Evolutionary conservation across 192 early-diverging fungal genomes (phyloP).

Genomic region (Funneliformis geosporum): DNA sequence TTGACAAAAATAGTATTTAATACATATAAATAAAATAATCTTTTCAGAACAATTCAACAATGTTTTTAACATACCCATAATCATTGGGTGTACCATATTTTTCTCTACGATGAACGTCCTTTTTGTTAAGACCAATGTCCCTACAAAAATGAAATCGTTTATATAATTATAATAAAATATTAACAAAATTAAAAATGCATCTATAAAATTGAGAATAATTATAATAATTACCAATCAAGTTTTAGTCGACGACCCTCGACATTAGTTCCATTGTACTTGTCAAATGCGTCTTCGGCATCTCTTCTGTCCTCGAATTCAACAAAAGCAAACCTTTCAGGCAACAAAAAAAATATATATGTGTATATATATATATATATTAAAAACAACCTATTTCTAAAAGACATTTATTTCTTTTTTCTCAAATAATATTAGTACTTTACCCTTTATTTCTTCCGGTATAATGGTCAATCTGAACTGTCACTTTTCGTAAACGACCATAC

Average conservation of each 20-base stretch:
- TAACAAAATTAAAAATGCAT: neutral
- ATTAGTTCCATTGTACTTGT: constrained; percentile 60
- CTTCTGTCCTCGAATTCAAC: constrained; percentile 71
- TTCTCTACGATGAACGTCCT: constrained; percentile 30
- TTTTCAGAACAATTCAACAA: neutral
- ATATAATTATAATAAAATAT: neutral
- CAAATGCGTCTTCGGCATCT: constrained; percentile 64
- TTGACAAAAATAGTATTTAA: neutral
- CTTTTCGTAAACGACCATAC: constrained; percentile 65
- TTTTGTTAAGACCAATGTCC: constrained; percentile 31
- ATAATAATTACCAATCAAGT: constrained; percentile 50
- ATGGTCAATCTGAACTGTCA: constrained; percentile 74
- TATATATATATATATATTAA: neutral
- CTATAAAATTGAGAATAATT: neutral
- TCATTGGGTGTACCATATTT: constrained; percentile 11
- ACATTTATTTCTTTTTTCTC: too few species aligned
- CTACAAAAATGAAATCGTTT: neutral
- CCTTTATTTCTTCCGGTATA: constrained; percentile 80
- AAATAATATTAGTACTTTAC: constrained; percentile 40
- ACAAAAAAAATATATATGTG: neutral
- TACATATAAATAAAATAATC: too few species aligned
- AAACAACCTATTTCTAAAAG: too few species aligned
- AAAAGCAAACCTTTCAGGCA: constrained; percentile 68
- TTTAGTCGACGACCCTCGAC: constrained; percentile 59
- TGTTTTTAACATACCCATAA: constrained; percentile 16